phyloP scores from a whole-genome alignment of 345 rosid genomes.

The Pistacia vera region DNA sequence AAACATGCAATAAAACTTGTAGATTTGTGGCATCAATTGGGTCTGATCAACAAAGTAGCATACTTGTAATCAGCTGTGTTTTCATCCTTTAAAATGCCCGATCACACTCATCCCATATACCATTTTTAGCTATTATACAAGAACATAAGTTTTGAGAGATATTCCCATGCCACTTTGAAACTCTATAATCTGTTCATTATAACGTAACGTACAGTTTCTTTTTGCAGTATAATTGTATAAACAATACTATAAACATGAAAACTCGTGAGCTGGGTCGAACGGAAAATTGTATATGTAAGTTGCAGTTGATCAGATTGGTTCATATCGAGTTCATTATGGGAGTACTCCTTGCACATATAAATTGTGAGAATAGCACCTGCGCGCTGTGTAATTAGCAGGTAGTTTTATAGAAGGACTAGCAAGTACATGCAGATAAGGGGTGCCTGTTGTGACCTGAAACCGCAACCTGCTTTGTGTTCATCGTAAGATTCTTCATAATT shows the following conservation, averaged over 20 bases:
- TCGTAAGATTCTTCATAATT: constrained; percentile 15
- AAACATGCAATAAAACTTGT: too few species aligned
- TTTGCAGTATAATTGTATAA: background rate
- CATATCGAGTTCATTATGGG: constrained; percentile 25
- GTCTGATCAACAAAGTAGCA: constrained; percentile 5
- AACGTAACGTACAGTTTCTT: too few species aligned
- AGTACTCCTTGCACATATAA: background rate
- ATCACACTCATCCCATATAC: too few species aligned
- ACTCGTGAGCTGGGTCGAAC: constrained; percentile 25
- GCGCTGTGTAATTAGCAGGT: constrained; percentile 25
- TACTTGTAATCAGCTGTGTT: constrained; percentile 7
- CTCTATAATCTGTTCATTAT: constrained; percentile 20
- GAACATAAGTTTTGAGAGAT: constrained; percentile 24
- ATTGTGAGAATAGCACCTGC: constrained; percentile 10
- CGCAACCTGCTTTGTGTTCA: background rate
- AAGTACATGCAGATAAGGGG: background rate
- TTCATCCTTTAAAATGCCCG: too few species aligned
- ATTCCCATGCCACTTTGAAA: constrained; percentile 17
- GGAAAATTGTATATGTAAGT: background rate
- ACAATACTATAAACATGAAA: constrained; percentile 12
- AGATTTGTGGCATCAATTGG: too few species aligned
- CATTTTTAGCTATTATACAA: background rate
- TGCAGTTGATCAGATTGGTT: too few species aligned
- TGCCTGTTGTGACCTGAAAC: constrained; percentile 2
- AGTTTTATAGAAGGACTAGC: constrained; percentile 15